Conservation (phyloP, 352 stramenopile species). For the Phytophthora aleatoria region DNA sequence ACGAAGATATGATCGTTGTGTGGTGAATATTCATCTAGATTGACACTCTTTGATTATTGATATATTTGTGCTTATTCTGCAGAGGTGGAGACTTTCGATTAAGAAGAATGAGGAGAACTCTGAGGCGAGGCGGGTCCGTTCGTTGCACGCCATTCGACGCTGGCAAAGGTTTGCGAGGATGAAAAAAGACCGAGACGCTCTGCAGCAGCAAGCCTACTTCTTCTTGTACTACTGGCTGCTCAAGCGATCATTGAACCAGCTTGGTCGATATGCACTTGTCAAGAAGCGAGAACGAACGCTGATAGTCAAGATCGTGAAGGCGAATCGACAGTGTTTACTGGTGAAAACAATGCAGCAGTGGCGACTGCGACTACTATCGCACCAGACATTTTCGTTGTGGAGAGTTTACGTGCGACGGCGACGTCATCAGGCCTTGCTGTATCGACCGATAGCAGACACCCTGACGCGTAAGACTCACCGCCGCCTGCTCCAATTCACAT, state of each 20-base stretch:
- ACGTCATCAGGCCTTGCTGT: conserved; percentile 16
- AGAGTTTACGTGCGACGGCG: conserved; percentile 9
- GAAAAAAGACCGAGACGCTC: conserved; percentile 17
- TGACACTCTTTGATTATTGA: background rate
- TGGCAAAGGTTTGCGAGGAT: conserved; percentile 20
- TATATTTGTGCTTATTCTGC: background rate
- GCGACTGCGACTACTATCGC: conserved; percentile 23
- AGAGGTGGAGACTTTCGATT: conserved; percentile 14
- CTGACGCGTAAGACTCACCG: conserved; percentile 11
- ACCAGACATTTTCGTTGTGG: conserved; percentile 22
- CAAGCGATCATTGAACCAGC: conserved; percentile 26
- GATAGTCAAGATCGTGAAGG: conserved; percentile 13
- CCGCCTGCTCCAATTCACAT: conserved; percentile 16
- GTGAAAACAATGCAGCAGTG: conserved; percentile 30
- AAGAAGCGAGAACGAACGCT: conserved; percentile 24
- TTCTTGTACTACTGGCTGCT: conserved; percentile 43
- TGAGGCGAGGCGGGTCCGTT: conserved; percentile 4
- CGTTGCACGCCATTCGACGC: conserved; percentile 18
- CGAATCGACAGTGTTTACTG: conserved; percentile 15
- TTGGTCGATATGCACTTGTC: conserved; percentile 16
- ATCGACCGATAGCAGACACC: conserved; percentile 12
- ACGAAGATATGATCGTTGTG: background rate
- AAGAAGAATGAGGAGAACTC: background rate
- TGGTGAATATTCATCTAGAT: no score
- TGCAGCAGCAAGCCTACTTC: conserved; percentile 35